A percentile compares a stretch with the other conserved stretches of the same genome.
These are phyloP conservation scores for Penicillium mononematosum DNA, from an alignment of 495 filamentous ascomycete genomes.

Conservation along the genomic window DNA sequence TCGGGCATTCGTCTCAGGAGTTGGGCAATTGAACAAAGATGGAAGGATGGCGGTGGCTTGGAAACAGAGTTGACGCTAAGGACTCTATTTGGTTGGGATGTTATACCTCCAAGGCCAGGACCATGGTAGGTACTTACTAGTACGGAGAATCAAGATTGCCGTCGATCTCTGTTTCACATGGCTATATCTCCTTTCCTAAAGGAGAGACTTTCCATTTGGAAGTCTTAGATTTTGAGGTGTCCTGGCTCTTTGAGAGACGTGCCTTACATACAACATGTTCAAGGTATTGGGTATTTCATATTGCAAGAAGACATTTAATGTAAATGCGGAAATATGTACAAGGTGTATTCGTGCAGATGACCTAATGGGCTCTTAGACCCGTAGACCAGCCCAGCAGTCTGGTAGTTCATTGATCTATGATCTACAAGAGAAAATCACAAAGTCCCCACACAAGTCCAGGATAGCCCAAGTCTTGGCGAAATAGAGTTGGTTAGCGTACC, in stretches of 20 bases:
- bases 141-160: neutral
- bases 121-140: neutral
- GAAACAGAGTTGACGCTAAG: conserved; percentile 28
- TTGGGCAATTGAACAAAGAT: neutral
- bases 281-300: no score
- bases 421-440: neutral
- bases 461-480: conserved; percentile 21
- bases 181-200: no score
- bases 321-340: no score
- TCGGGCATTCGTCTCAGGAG: neutral
- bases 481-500: conserved; percentile 25
- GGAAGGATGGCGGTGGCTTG: conserved; percentile 13
- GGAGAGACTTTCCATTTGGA: no score
- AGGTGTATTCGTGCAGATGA: no score
- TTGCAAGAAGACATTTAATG: no score
- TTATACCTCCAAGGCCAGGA: neutral
- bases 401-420: conserved; percentile 7
- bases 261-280: no score
- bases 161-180: conserved; percentile 3
- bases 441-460: conserved; percentile 20
- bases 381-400: neutral
- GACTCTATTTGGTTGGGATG: conserved; percentile 15
- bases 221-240: no score
- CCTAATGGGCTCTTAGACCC: no score
- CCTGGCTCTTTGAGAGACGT: no score